Conservation (phyloP, 345 rosid genomes). For the Heritiera fomes region DNA sequence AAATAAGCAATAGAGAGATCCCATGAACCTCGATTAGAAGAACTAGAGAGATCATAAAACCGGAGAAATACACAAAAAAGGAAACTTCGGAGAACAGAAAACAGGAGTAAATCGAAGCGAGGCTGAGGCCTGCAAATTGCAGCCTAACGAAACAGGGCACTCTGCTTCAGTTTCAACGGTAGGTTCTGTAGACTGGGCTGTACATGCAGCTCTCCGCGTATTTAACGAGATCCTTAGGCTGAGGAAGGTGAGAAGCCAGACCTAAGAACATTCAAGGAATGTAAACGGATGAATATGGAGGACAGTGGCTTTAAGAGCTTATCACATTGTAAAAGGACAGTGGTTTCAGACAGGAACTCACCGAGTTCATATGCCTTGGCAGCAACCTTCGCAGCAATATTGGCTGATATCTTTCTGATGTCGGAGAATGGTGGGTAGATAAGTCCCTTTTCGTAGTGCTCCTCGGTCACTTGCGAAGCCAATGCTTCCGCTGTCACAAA, state of each 20-base stretch:
- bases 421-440: constrained; percentile 91
- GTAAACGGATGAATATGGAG: neutral
- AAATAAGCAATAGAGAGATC: too few relatives aligned
- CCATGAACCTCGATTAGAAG: neutral
- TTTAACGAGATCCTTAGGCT: constrained; percentile 72
- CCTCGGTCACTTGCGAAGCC: constrained; percentile 74
- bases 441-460: constrained; percentile 68
- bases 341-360: constrained; percentile 31
- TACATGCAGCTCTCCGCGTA: constrained; percentile 97
- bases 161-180: constrained; percentile 48
- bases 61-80: neutral
- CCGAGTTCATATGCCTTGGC: constrained; percentile 93
- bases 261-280: constrained; percentile 40
- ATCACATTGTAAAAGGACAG: neutral
- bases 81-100: too few relatives aligned
- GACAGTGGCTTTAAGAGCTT: neutral
- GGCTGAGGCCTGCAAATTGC: neutral
- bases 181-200: constrained; percentile 79
- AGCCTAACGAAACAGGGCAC: neutral
- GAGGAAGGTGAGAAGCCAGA: constrained; percentile 88
- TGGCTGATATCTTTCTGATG: constrained; percentile 87
- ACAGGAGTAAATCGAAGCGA: neutral
- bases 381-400: constrained; percentile 86
- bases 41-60: neutral
- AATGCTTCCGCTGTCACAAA: constrained; percentile 78